Evolutionary conservation across 2,329 filamentous ascomycete species (phyloP).

Genomic region (Diaporthe sp.): DNA sequence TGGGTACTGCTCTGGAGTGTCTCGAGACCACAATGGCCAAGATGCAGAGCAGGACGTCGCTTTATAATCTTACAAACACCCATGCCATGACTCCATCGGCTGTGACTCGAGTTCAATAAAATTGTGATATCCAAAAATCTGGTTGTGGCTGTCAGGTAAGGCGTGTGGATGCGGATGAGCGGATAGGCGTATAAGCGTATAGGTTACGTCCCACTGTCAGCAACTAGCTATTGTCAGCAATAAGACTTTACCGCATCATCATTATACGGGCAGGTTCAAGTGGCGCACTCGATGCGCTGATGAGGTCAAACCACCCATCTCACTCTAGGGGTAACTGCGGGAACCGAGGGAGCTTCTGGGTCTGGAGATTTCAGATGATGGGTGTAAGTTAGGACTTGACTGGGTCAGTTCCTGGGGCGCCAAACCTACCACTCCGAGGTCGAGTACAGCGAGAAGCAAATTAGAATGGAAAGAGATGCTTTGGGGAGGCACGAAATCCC

Average conservation of each 20-base stretch:
- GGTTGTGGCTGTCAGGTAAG: conserved; percentile 11
- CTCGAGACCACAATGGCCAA: neutral
- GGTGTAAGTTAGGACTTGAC: no score
- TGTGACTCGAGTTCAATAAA: neutral
- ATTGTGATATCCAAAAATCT: neutral
- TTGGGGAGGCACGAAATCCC: no score
- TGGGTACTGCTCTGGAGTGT: conserved; percentile 9
- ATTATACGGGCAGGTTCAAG: neutral
- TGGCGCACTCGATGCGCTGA: conserved; percentile 9
- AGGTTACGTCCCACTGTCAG: neutral
- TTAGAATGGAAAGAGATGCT: no score
- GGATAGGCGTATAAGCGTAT: conserved; percentile 13
- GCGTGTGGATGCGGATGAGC: neutral
- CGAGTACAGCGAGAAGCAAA: no score
- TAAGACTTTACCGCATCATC: neutral
- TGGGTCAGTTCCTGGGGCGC: no score
- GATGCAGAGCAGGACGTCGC: conserved; percentile 1
- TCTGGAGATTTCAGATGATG: no score
- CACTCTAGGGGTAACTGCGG: neutral
- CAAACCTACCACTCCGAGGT: no score
- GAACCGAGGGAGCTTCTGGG: neutral
- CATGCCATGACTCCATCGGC: neutral
- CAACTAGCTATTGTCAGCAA: conserved; percentile 7
- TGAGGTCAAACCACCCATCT: neutral
- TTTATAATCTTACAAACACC: conserved; percentile 7